Conservation (phyloP, 148 eudicot species). For the Spergularia marina region DNA sequence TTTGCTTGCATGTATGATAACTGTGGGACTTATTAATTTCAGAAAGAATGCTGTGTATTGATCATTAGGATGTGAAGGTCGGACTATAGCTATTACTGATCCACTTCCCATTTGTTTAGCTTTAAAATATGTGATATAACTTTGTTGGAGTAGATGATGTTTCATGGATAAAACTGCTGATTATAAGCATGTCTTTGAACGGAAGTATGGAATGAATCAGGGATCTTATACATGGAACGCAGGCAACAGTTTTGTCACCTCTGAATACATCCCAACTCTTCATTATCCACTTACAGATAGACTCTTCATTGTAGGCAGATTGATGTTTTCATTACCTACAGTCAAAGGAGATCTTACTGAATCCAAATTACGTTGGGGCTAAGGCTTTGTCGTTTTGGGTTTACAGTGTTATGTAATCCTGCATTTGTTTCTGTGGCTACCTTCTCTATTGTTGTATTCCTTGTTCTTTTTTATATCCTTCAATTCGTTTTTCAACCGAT, state of each 20-base stretch:
- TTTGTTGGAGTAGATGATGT: not conserved
- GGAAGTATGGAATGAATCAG: not conserved
- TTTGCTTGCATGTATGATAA: not conserved
- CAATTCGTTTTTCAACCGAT: slow-evolving; percentile 7
- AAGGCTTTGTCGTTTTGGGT: not conserved
- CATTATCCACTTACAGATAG: too few species aligned
- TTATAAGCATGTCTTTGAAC: too few species aligned
- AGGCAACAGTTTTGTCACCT: too few species aligned
- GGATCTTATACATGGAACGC: not conserved
- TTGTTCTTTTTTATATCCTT: not conserved
- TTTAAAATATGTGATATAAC: not conserved
- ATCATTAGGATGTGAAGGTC: not conserved
- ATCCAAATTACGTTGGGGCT: too few species aligned
- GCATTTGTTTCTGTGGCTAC: too few species aligned
- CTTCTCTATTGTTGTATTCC: not conserved
- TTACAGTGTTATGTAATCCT: not conserved
- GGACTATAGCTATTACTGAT: not conserved
- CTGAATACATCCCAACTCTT: too few species aligned
- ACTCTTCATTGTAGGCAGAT: too few species aligned
- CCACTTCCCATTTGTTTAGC: not conserved
- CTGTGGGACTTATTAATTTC: not conserved
- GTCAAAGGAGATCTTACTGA: too few species aligned
- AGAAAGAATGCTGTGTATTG: not conserved
- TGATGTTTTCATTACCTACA: too few species aligned
- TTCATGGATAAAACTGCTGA: not conserved